Percentiles rank a stretch among this genome's conserved stretches.
Conservation (phyloP, 192 early-diverging fungal genomes). For the Anaeromyces robustus region DNA sequence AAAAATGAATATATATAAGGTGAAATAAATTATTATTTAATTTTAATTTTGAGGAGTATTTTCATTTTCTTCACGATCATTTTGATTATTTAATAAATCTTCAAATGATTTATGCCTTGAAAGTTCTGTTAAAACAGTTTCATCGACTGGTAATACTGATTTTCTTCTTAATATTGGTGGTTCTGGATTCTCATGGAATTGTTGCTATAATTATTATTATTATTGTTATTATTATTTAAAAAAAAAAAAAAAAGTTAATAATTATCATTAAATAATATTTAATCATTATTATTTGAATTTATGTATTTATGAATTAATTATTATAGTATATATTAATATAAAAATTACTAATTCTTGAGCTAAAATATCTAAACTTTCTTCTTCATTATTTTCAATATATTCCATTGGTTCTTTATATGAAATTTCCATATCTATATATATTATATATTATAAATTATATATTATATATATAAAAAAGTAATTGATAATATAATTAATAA, state of each 20-base stretch:
- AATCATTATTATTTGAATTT: too few species aligned
- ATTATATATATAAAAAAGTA: too few species aligned
- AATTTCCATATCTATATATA: slow-evolving; percentile 1
- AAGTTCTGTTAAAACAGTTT: slow-evolving; percentile 36
- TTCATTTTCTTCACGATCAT: background rate
- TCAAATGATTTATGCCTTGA: slow-evolving; percentile 40
- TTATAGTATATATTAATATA: too few species aligned
- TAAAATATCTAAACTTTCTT: slow-evolving; percentile 18
- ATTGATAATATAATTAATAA: too few species aligned
- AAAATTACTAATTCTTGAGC: slow-evolving; percentile 2
- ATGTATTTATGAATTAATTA: too few species aligned
- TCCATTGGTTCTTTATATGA: slow-evolving; percentile 10
- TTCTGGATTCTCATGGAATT: slow-evolving; percentile 31
- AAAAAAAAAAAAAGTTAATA: too few species aligned
- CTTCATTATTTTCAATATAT: slow-evolving; percentile 7
- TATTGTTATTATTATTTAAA: background rate
- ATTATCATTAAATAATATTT: too few species aligned
- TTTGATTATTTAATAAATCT: slow-evolving; percentile 21
- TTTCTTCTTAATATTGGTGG: slow-evolving; percentile 41
- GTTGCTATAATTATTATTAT: slow-evolving; percentile 11
- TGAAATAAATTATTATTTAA: background rate
- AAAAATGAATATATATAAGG: background rate
- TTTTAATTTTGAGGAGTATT: background rate
- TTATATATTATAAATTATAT: background rate
- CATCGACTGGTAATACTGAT: slow-evolving; percentile 50